Conservation (phyloP, 306 rosid species). For the Hylodesmum podocarpum region DNA sequence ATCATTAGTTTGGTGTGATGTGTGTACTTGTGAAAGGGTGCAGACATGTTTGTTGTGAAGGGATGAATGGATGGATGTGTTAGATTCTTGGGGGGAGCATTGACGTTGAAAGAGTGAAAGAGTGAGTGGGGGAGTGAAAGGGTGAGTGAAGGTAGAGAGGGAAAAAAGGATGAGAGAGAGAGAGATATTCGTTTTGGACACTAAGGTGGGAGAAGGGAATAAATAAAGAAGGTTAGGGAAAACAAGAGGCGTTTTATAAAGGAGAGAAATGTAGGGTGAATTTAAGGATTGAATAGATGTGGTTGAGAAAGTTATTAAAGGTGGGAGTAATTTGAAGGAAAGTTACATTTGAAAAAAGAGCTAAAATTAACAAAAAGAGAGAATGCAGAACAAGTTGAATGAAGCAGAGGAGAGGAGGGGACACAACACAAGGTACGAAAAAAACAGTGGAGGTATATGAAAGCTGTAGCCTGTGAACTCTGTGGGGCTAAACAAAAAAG, state of each 20-base stretch:
- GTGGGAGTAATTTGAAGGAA: conserved; percentile 58
- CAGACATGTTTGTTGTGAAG: conserved; percentile 11
- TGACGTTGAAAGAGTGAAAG: conserved; percentile 45
- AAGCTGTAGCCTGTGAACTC: not conserved
- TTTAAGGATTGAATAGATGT: conserved; percentile 24
- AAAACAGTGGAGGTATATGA: conserved; percentile 27
- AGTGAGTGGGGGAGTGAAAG: conserved; percentile 23
- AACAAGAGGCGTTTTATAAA: not conserved
- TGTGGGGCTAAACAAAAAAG: conserved; percentile 35
- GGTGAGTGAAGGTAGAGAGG: not conserved
- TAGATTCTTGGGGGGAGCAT: conserved; percentile 37
- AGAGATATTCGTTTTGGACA: not conserved
- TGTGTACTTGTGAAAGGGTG: conserved; percentile 35
- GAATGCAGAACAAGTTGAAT: conserved; percentile 3
- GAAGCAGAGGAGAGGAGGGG: not conserved
- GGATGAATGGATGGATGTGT: not conserved
- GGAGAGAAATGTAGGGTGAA: conserved; percentile 25
- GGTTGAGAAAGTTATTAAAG: conserved; percentile 37
- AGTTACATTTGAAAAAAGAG: conserved; percentile 27
- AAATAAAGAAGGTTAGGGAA: conserved; percentile 33
- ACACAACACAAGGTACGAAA: conserved; percentile 40
- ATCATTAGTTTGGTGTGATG: conserved; percentile 50
- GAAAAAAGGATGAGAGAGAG: conserved; percentile 17
- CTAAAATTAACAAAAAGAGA: not conserved
- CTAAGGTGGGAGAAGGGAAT: conserved; percentile 35